phyloP scores from a whole-genome alignment of 163 green algal genomes.

The Scenedesmus sp. region DNA sequence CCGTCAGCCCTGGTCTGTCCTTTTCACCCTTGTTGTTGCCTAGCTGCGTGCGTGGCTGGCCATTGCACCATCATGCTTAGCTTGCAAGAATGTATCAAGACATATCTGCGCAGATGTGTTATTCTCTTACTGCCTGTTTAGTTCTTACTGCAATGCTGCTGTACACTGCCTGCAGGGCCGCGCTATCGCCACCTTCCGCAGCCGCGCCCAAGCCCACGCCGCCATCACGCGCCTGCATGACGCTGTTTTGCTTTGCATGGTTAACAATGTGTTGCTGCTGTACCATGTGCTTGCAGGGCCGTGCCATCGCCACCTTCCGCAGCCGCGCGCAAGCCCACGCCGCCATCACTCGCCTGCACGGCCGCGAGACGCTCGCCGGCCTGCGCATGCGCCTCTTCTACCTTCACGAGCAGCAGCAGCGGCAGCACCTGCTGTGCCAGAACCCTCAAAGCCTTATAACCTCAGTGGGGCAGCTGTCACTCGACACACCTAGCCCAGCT shows the following conservation, averaged over 20 bases:
- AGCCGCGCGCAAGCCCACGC: conserved; percentile 23
- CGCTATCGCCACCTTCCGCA: background rate
- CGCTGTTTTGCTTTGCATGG: too few relatives aligned
- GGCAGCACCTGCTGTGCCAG: conserved; percentile 22
- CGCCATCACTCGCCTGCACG: conserved; percentile 47
- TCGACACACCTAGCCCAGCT: background rate
- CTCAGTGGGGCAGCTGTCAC: background rate
- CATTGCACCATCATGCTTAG: too few relatives aligned
- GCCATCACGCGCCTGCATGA: too few relatives aligned
- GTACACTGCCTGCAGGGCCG: background rate
- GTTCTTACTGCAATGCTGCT: background rate
- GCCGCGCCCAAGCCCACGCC: too few relatives aligned
- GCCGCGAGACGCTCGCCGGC: conserved; percentile 42
- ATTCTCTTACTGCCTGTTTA: background rate
- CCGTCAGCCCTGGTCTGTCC: too few relatives aligned
- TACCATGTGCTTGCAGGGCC: conserved; percentile 18
- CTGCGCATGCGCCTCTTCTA: conserved; percentile 55
- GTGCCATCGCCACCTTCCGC: conserved; percentile 43
- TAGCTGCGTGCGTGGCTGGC: too few relatives aligned
- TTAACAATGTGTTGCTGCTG: background rate
- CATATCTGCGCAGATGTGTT: too few relatives aligned
- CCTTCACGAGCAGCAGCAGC: conserved; percentile 48
- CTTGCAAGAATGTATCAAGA: too few relatives aligned
- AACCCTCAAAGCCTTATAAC: background rate
- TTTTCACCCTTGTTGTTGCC: too few relatives aligned